Evolutionary conservation across 148 eudicot genomes (phyloP).

Genomic region (Oxyria digyna): DNA sequence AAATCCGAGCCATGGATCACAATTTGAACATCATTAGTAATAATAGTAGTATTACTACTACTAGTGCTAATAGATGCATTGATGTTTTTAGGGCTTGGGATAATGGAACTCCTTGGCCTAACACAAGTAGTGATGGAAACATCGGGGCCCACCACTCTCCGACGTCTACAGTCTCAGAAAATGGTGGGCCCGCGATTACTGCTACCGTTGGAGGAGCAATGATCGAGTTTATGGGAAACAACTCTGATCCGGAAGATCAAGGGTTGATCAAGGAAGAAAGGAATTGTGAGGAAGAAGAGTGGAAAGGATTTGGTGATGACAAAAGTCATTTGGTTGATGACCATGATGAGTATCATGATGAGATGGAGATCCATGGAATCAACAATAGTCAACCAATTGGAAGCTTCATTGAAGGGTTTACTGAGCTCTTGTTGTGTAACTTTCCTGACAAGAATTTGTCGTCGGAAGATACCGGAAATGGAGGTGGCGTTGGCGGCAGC

Average conservation of each 20-base stretch:
- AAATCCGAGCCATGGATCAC: slow-evolving; percentile 22
- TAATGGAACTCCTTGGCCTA: background rate
- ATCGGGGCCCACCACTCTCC: slow-evolving; percentile 41
- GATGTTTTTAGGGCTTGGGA: slow-evolving; percentile 54
- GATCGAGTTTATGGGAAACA: slow-evolving; percentile 35
- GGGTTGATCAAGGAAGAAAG: background rate
- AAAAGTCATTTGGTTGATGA: background rate
- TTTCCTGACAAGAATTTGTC: slow-evolving; percentile 13
- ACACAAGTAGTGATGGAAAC: slow-evolving; percentile 5
- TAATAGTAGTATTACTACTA: background rate
- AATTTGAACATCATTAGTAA: background rate
- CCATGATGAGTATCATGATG: slow-evolving; percentile 12
- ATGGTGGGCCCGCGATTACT: background rate
- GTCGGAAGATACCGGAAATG: slow-evolving; percentile 4
- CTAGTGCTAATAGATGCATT: slow-evolving; percentile 27
- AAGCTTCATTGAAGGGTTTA: slow-evolving; percentile 52
- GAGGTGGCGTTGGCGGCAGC: slow-evolving; percentile 1
- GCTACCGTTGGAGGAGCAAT: slow-evolving; percentile 9
- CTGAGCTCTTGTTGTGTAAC: slow-evolving; percentile 52
- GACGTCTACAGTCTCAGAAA: slow-evolving; percentile 63
- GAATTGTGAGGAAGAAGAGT: background rate
- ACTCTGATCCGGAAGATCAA: slow-evolving; percentile 10
- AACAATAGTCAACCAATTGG: slow-evolving; percentile 6
- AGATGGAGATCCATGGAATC: slow-evolving; percentile 11
- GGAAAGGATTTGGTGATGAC: slow-evolving; percentile 1